A percentile compares a stretch with the other conserved stretches of the same genome.
Conservation (phyloP, 139 green algal genomes). For the Chlorella sp. region DNA sequence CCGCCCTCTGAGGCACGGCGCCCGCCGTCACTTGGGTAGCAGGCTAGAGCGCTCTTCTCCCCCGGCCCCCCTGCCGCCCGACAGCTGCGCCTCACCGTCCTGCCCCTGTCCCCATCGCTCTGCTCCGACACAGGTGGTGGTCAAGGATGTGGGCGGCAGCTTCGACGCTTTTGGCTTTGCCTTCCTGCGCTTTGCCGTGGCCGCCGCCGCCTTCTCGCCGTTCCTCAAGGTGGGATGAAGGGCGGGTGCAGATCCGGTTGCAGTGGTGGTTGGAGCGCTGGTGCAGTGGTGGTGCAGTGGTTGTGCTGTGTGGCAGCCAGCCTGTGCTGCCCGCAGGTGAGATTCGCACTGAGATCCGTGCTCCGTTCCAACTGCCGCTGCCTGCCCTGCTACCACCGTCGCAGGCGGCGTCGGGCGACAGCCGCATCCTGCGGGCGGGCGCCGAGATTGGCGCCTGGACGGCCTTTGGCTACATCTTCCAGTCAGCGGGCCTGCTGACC, state of each 20-base stretch:
- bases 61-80: background rate
- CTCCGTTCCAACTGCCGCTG: no score
- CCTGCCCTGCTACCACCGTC: background rate
- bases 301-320: no score
- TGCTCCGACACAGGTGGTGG: slow-evolving; percentile 40
- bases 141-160: slow-evolving; percentile 40
- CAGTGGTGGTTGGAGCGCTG: no score
- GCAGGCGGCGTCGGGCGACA: slow-evolving; percentile 10
- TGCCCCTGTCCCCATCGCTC: background rate
- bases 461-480: slow-evolving; percentile 58
- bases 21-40: no score
- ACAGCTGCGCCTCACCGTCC: background rate
- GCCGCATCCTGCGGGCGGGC: slow-evolving; percentile 35
- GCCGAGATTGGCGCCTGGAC: slow-evolving; percentile 54
- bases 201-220: slow-evolving; percentile 50
- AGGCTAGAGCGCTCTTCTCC: no score
- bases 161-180: slow-evolving; percentile 48
- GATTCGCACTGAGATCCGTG: no score
- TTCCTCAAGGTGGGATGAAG: slow-evolving; percentile 30
- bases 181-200: slow-evolving; percentile 49
- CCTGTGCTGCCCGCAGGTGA: no score
- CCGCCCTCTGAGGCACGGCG: no score
- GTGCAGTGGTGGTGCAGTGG: no score
- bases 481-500: slow-evolving; percentile 66
- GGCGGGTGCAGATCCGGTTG: background rate